Base-by-base conservation (phyloP, 2,329 filamentous ascomycete species). In the Trichophyton equinum region DNA sequence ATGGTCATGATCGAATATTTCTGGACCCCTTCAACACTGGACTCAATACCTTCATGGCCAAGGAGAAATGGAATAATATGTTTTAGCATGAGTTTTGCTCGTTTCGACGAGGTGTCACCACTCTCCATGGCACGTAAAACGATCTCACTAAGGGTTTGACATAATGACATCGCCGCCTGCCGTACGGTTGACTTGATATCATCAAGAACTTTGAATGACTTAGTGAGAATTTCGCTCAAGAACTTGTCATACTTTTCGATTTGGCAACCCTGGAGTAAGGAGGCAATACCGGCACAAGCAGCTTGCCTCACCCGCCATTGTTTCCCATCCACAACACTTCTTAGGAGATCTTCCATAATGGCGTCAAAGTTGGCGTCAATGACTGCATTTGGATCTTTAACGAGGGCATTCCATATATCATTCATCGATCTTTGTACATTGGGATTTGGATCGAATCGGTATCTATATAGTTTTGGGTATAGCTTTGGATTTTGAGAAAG, bases 341-440 rank as follows among this genome's bases (percentile, higher is more conserved):
- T 86, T 36, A 99, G 78, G 5, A 97, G 77, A 70, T 99, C 94
- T 8, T 86, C 80, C 78, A 99, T 87, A 67, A 99, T 97, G 7
- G 84, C 83, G 65, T 95, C 87, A 69, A 97, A 96, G 72, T 97
- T 82, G 18, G 80, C 78, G 65, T 94, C 86, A 49, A 97, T 82
- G 0, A 88, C 88, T 0, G 82, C 79, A 18, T 83, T 85, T 1
- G 89, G 83, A 67, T 97, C 91, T 70, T 95, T 95, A 60, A 97
- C 91, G n/a, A 99, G 77, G 0, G 92, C 87, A 68, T 88, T 91
- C 94, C 94, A 99, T 65, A 99, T 97, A 64, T 95, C 90, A 61
- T 95, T 91, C 94, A 99, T 99, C 0, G 92, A 96, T 56, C 85
- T 82, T 71, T 92, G 89, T 11, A 97, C 94, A 65, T 95, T 96